Percentiles rank a stretch among this genome's conserved stretches.
These are phyloP conservation scores for Heterobasidion occidentale DNA, from an alignment of 1,284 basidiomycete genomes.

Conservation along the genomic window DNA sequence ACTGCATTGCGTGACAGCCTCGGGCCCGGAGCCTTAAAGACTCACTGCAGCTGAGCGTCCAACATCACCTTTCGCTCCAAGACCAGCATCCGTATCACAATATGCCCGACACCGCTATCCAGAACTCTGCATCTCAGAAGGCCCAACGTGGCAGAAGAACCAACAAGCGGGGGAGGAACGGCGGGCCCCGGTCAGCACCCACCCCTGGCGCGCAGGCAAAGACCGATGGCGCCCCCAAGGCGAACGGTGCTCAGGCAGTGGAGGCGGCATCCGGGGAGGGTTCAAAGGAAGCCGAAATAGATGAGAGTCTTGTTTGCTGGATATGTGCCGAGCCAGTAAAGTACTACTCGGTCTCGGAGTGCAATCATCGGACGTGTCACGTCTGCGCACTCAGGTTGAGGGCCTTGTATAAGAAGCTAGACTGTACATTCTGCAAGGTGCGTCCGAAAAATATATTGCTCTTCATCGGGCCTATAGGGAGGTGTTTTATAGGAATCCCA, in stretches of 20 bases:
- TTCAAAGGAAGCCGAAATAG: slow-evolving; percentile 10
- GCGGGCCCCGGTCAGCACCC: background rate
- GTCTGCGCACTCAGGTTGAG: slow-evolving; percentile 88
- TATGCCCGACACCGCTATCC: slow-evolving; percentile 9
- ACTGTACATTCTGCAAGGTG: slow-evolving; percentile 97
- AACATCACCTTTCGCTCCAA: background rate
- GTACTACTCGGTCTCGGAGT: slow-evolving; percentile 83
- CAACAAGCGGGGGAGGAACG: slow-evolving; percentile 3
- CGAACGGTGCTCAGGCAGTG: slow-evolving; percentile 1
- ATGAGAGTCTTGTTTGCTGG: slow-evolving; percentile 65
- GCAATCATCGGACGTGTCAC: slow-evolving; percentile 91
- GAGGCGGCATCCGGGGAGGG: background rate
- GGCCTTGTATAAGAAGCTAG: slow-evolving; percentile 88
- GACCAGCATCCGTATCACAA: background rate
- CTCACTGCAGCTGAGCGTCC: background rate
- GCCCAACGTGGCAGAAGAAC: slow-evolving; percentile 5
- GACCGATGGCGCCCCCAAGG: background rate
- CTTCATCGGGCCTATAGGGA: too few relatives aligned
- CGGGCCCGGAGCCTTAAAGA: background rate
- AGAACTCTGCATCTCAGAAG: slow-evolving; percentile 1
- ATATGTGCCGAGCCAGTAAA: slow-evolving; percentile 96
- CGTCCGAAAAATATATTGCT: slow-evolving; percentile 11
- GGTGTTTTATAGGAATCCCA: slow-evolving; percentile 58
- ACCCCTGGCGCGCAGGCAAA: background rate
- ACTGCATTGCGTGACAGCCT: background rate